Conservation (phyloP, 306 rosid species). For the Pyrus bretschneideri region DNA sequence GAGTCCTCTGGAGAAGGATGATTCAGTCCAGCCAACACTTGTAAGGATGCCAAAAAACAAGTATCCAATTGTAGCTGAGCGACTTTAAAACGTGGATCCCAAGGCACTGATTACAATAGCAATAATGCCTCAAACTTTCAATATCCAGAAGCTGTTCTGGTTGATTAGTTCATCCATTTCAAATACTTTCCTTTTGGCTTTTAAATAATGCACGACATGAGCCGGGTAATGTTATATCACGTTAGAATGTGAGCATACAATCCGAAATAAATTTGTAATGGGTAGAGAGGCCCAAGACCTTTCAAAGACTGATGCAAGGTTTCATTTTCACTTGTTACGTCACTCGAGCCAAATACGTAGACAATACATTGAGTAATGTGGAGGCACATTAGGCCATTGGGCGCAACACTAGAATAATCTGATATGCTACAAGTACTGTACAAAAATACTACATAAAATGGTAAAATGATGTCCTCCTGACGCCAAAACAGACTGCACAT, state of each 20-base stretch:
- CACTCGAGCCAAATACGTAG: too few species aligned
- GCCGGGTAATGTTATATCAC: too few species aligned
- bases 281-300: neutral
- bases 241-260: too few species aligned
- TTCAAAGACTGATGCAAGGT: neutral
- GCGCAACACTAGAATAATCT: too few species aligned
- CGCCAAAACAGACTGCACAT: constrained; percentile 16
- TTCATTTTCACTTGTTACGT: too few species aligned
- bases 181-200: too few species aligned
- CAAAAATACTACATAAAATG: neutral
- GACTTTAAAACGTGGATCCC: constrained; percentile 14
- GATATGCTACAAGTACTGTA: neutral
- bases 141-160: too few species aligned
- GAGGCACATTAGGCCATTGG: too few species aligned
- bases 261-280: neutral
- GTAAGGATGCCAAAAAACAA: constrained; percentile 88
- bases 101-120: neutral
- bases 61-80: constrained; percentile 53
- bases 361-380: too few species aligned
- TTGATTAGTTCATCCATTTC: too few species aligned
- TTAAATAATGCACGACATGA: too few species aligned
- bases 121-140: neutral
- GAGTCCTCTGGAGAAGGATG: constrained; percentile 60
- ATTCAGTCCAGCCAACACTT: constrained; percentile 72
- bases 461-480: neutral